Conservation (phyloP, 2,329 filamentous ascomycete genomes). For the Hymenoscyphus fructigenus region DNA sequence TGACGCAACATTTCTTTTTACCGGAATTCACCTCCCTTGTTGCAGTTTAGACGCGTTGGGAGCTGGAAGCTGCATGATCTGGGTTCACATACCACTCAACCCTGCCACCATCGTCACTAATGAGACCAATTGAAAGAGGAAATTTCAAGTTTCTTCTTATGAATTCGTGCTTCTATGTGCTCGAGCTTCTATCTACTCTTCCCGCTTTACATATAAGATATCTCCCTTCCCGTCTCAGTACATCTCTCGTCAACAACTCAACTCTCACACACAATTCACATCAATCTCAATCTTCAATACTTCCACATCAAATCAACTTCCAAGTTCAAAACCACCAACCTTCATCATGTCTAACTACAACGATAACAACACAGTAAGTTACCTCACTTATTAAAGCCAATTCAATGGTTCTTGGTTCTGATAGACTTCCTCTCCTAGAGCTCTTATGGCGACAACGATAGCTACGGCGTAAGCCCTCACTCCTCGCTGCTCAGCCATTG, state of each 20-base stretch:
- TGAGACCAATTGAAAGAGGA: not conserved
- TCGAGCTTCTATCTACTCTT: too few relatives aligned
- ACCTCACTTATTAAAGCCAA: not conserved
- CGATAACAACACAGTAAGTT: conserved; percentile 33
- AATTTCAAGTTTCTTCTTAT: not conserved
- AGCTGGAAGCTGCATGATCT: not conserved
- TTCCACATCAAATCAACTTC: conserved; percentile 4
- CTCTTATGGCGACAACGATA: conserved; percentile 25
- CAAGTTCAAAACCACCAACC: conserved; percentile 12
- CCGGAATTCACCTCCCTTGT: not conserved
- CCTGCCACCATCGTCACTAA: conserved; percentile 3
- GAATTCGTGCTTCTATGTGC: not conserved
- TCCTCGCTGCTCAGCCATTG: not conserved
- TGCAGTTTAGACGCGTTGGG: not conserved
- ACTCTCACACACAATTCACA: not conserved
- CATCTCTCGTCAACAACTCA: not conserved
- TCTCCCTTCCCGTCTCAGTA: not conserved
- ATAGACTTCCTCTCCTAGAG: conserved; percentile 25
- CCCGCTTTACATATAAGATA: conserved; percentile 4
- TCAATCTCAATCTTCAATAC: not conserved
- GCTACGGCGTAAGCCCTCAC: conserved; percentile 20
- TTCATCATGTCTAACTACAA: conserved; percentile 37
- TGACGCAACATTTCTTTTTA: conserved; percentile 19
- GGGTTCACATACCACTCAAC: not conserved
- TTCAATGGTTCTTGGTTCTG: conserved; percentile 21